A percentile compares a stretch with the other conserved stretches of the same genome.
phyloP scores from a whole-genome alignment of 2,329 filamentous ascomycete species.

The Colletotrichum navitas region DNA sequence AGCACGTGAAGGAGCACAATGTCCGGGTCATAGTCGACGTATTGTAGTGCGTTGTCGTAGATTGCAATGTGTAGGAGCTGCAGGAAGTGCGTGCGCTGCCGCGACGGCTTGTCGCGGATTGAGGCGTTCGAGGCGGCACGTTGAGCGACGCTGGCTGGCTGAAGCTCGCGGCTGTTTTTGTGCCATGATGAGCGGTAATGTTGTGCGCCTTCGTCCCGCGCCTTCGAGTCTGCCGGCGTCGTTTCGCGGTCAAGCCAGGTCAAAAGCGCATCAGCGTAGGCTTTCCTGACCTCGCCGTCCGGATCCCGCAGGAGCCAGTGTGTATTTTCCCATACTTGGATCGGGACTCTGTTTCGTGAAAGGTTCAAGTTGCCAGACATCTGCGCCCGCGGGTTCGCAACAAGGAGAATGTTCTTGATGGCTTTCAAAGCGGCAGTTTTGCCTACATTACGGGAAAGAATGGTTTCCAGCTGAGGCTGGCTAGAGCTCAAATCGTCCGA shows the following conservation, averaged over 20 bases:
- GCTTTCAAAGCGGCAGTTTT: slow-evolving; percentile 78
- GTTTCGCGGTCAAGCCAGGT: slow-evolving; percentile 91
- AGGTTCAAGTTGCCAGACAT: slow-evolving; percentile 72
- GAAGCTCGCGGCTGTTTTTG: slow-evolving; percentile 57
- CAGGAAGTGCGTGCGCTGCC: slow-evolving; percentile 77
- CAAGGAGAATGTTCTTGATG: slow-evolving; percentile 84
- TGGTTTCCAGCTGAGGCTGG: slow-evolving; percentile 62
- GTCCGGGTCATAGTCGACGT: slow-evolving; percentile 78
- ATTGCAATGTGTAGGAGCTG: slow-evolving; percentile 85
- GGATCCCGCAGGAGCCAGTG: slow-evolving; percentile 90
- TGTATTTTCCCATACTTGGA: slow-evolving; percentile 95
- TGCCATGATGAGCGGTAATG: slow-evolving; percentile 57
- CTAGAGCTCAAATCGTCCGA: slow-evolving; percentile 50
- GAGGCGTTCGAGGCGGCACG: slow-evolving; percentile 79
- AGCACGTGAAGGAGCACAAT: slow-evolving; percentile 83
- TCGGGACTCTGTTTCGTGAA: slow-evolving; percentile 79
- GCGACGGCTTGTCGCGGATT: slow-evolving; percentile 66
- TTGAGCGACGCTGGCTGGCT: slow-evolving; percentile 62
- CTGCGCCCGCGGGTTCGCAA: slow-evolving; percentile 79
- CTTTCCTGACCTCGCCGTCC: slow-evolving; percentile 81
- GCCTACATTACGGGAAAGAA: slow-evolving; percentile 66
- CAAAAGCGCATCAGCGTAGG: slow-evolving; percentile 85
- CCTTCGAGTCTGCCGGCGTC: slow-evolving; percentile 72
- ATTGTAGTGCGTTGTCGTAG: slow-evolving; percentile 89
- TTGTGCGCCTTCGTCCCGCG: slow-evolving; percentile 67